Evolutionary conservation across 2,329 filamentous ascomycete species (phyloP).

Genomic region (Aaosphaeria arxii): DNA sequence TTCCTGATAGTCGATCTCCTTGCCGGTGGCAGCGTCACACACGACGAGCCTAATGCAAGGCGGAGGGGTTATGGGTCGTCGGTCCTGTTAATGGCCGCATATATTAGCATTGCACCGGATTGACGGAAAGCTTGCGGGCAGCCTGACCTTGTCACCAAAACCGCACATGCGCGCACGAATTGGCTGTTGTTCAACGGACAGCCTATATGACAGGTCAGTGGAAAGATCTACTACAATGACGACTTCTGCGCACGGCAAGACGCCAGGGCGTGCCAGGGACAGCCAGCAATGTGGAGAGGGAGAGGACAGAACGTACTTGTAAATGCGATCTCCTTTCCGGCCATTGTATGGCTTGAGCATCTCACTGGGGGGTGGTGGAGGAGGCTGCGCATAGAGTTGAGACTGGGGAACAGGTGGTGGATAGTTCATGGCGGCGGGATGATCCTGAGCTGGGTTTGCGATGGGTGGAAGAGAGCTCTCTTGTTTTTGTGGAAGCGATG

Average conservation of each 20-base stretch:
- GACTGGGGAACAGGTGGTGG: slow-evolving; percentile 2
- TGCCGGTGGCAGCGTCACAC: slow-evolving; percentile 68
- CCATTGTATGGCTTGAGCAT: slow-evolving; percentile 6
- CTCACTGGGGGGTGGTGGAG: not conserved
- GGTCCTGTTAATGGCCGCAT: slow-evolving; percentile 60
- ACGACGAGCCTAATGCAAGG: slow-evolving; percentile 86
- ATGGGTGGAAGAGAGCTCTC: slow-evolving; percentile 11
- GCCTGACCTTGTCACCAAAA: slow-evolving; percentile 87
- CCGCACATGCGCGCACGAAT: slow-evolving; percentile 95
- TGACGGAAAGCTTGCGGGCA: slow-evolving; percentile 1
- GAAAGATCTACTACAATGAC: not conserved
- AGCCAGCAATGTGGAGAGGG: not conserved
- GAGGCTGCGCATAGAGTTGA: not conserved
- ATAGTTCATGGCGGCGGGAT: slow-evolving; percentile 9
- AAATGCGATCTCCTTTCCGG: slow-evolving; percentile 12
- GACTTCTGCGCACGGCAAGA: no score
- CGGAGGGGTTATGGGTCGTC: slow-evolving; percentile 91
- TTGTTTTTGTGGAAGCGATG: slow-evolving; percentile 7
- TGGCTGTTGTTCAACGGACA: slow-evolving; percentile 80
- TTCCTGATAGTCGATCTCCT: slow-evolving; percentile 78
- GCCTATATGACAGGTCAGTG: slow-evolving; percentile 1
- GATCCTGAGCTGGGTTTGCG: slow-evolving; percentile 3
- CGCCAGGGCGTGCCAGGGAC: not conserved
- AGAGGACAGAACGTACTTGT: slow-evolving; percentile 8
- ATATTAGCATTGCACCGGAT: slow-evolving; percentile 22